Evolutionary conservation across 73 alveolate genomes (phyloP), one percentile per base, ranked within the genome.

Genomic region (Urostyla sp.): DNA sequence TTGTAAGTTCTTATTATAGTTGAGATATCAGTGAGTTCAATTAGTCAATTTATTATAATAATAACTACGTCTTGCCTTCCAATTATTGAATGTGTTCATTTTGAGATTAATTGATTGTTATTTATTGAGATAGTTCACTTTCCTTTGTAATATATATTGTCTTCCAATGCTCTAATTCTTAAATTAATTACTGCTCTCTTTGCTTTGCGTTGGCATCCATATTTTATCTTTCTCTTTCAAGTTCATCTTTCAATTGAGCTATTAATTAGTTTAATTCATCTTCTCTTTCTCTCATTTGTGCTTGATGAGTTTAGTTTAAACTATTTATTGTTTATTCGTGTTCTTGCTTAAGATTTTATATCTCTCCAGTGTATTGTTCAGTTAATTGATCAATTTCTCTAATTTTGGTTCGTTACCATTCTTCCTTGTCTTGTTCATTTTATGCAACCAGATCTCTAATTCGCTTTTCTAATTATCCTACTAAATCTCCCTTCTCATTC

Each of bases 131-230:
- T 3, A 53, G 66, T 32, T 32, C 72, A n/a, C 59, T 26, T 18
- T 54, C 8, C 31, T 40, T 36, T 10, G 26, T 79, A 10, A 35
- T 58, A 20, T 37, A 45, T 7, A 40, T 61, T 26, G 34, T 26
- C 49, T 87, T 87, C 44, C 75, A 61, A 30, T 67, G 84, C 24
- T 38, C 88, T 16, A 87, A 61, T 51, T 87, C 94, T 4, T 40
- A 37, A 38, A 72, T 80, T 27, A 87, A 44, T 36, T 40, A 15
- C 31, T 43, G 72, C 35, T 72, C 75, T 45, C 75, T 83, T 32
- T 83, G 83, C 13, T 67, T 78, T 4, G 83, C 81, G 30, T 72
- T 51, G 7, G 87, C 91, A 6, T 78, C 72, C 50, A 83, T 46
- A 28, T 58, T 51, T 20, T 83, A 86, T 38, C 81, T 83, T 56